Conservation (phyloP, 2,329 filamentous ascomycete genomes). For the Ascomycota sp. region DNA sequence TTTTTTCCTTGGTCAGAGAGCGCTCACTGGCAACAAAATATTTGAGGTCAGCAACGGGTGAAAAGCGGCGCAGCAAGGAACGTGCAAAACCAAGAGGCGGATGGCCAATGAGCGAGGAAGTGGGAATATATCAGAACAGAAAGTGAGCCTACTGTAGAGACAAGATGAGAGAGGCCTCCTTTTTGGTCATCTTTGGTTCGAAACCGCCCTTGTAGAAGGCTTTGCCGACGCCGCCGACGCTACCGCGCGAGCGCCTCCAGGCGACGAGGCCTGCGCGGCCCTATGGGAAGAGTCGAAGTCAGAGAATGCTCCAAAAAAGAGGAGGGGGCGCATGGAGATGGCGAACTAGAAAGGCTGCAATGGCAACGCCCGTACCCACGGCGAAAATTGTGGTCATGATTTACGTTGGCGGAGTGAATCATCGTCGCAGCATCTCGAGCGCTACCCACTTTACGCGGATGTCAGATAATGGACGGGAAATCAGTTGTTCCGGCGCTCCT, state of each 20-base stretch:
- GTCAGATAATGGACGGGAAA: too few relatives aligned
- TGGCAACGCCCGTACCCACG: too few relatives aligned
- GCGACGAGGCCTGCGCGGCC: conserved; percentile 85
- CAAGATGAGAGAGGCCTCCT: conserved; percentile 78
- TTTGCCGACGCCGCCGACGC: conserved; percentile 63
- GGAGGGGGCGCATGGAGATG: too few relatives aligned
- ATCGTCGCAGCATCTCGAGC: too few relatives aligned
- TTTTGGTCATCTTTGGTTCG: conserved; percentile 79
- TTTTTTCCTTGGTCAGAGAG: conserved; percentile 71
- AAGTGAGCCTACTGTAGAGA: conserved; percentile 51
- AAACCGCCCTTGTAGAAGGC: conserved; percentile 98
- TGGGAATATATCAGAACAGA: too few relatives aligned
- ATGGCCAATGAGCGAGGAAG: neutral
- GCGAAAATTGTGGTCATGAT: too few relatives aligned
- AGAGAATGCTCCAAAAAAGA: too few relatives aligned
- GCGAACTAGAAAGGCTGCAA: too few relatives aligned
- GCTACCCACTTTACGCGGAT: too few relatives aligned
- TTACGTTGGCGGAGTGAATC: too few relatives aligned
- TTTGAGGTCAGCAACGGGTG: neutral
- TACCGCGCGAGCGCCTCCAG: conserved; percentile 60
- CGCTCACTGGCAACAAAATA: conserved; percentile 43
- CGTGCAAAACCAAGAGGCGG: neutral
- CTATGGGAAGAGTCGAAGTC: conserved; percentile 21
- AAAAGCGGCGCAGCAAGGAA: too few relatives aligned
- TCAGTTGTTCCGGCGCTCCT: too few relatives aligned